phyloP scores from a whole-genome alignment of 208 protist genomes.

The Acanthamoeba culbertsoni region DNA sequence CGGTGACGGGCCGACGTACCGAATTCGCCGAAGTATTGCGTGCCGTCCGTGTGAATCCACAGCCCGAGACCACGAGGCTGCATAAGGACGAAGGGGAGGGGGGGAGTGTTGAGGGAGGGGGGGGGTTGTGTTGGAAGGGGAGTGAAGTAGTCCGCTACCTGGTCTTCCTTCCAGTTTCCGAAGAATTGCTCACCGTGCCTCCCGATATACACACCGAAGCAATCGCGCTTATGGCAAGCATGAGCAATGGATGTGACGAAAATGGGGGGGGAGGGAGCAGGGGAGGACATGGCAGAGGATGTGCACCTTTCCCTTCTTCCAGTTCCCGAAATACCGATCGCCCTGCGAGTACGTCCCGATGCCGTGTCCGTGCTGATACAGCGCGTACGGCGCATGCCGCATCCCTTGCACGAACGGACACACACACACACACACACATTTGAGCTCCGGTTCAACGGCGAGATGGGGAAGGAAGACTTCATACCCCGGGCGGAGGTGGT shows the following conservation, averaged over 20 bases:
- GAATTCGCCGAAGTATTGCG: conserved; percentile 31
- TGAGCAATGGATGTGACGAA: too few relatives aligned
- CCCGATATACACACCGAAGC: conserved; percentile 25
- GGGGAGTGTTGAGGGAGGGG: background rate
- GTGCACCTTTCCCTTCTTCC: conserved; percentile 45
- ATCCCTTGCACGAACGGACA: background rate
- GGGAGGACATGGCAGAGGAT: background rate
- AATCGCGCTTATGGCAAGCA: too few relatives aligned
- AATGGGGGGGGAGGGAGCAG: background rate
- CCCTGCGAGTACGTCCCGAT: background rate
- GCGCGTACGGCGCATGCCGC: conserved; percentile 37
- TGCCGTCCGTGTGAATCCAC: conserved; percentile 14
- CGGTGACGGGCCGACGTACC: background rate
- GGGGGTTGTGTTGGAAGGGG: background rate
- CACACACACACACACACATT: background rate
- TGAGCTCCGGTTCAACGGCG: background rate
- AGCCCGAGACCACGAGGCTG: background rate
- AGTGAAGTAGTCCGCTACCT: background rate
- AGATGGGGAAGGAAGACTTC: too few relatives aligned
- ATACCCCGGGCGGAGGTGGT: background rate
- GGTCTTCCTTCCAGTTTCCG: conserved; percentile 18
- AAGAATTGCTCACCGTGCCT: conserved; percentile 21
- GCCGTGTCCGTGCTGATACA: conserved; percentile 31
- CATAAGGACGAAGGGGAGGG: background rate
- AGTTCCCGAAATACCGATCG: conserved; percentile 30